These are phyloP conservation scores for Hygrophorus russula DNA, from an alignment of 768 basidiomycete genomes.

Conservation along the genomic window DNA sequence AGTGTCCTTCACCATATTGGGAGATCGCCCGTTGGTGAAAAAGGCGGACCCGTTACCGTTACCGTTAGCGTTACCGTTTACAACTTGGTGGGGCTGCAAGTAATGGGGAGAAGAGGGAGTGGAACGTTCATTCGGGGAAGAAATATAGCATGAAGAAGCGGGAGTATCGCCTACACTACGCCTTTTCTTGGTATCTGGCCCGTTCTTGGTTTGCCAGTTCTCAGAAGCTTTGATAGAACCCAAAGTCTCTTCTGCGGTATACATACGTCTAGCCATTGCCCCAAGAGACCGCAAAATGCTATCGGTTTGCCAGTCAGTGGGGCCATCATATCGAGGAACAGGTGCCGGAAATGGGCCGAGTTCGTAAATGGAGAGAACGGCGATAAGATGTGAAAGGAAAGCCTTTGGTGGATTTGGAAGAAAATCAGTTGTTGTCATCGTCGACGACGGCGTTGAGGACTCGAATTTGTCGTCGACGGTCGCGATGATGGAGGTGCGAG, in stretches of 20 bases:
- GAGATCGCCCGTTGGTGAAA: no score
- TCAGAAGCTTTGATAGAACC: constrained; percentile 21
- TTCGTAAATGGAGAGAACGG: constrained; percentile 44
- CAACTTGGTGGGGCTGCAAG: not conserved
- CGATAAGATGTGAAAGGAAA: constrained; percentile 41
- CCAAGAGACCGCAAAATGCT: constrained; percentile 36
- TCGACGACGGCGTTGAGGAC: no score
- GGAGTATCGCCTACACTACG: constrained; percentile 1
- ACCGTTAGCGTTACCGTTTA: not conserved
- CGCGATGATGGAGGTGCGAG: no score
- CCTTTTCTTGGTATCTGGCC: constrained; percentile 2
- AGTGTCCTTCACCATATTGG: no score
- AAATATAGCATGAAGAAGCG: not conserved
- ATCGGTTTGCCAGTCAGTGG: constrained; percentile 41
- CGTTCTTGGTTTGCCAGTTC: constrained; percentile 1
- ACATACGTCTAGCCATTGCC: constrained; percentile 34
- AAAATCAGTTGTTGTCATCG: no score
- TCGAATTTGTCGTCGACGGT: no score
- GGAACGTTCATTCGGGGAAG: not conserved
- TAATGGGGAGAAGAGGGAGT: no score
- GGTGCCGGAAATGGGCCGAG: constrained; percentile 33
- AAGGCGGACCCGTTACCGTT: not conserved
- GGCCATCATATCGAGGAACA: constrained; percentile 37
- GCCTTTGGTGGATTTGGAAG: not conserved
- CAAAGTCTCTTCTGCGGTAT: constrained; percentile 34